Conservation (phyloP, 495 filamentous ascomycete species). For the Trichoderma reesei region DNA sequence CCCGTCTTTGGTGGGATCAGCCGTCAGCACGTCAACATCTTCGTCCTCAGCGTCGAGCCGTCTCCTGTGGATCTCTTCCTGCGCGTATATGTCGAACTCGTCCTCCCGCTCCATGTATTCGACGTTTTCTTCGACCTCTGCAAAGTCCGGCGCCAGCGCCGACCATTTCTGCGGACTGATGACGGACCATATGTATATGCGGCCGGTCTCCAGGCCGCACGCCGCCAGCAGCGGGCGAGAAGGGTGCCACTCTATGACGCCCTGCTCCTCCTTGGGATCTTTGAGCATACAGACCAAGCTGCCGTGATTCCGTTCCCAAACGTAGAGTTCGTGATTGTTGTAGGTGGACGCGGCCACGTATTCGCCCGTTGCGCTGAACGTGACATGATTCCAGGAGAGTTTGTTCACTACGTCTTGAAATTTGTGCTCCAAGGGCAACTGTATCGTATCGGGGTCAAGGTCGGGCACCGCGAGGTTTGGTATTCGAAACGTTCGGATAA, state of each 20-base stretch:
- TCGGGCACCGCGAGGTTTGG: slow-evolving; percentile 42
- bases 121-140: slow-evolving; percentile 94
- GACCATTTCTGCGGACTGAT: slow-evolving; percentile 92
- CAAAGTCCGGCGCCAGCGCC: slow-evolving; percentile 91
- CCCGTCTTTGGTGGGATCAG: slow-evolving; percentile 49
- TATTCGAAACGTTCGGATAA: slow-evolving; percentile 76
- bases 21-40: slow-evolving; percentile 74
- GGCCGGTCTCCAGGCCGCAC: slow-evolving; percentile 78
- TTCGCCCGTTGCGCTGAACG: slow-evolving; percentile 86
- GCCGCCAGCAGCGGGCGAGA: slow-evolving; percentile 78
- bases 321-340: slow-evolving; percentile 96
- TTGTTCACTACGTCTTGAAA: slow-evolving; percentile 96
- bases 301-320: slow-evolving; percentile 93
- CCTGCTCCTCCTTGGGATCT: slow-evolving; percentile 87
- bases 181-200: slow-evolving; percentile 89
- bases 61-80: slow-evolving; percentile 88
- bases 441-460: slow-evolving; percentile 59
- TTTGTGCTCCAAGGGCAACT: slow-evolving; percentile 89
- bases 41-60: slow-evolving; percentile 78
- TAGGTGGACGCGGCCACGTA: slow-evolving; percentile 87
- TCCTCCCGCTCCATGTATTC: slow-evolving; percentile 93
- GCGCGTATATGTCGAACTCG: slow-evolving; percentile 94
- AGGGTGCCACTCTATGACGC: slow-evolving; percentile 95
- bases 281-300: slow-evolving; percentile 93
- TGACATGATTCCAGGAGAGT: slow-evolving; percentile 89